Evolutionary conservation across 495 filamentous ascomycete species (phyloP), one percentile per base, ranked within the genome.

Genomic region (Aspergillus haitiensis): DNA sequence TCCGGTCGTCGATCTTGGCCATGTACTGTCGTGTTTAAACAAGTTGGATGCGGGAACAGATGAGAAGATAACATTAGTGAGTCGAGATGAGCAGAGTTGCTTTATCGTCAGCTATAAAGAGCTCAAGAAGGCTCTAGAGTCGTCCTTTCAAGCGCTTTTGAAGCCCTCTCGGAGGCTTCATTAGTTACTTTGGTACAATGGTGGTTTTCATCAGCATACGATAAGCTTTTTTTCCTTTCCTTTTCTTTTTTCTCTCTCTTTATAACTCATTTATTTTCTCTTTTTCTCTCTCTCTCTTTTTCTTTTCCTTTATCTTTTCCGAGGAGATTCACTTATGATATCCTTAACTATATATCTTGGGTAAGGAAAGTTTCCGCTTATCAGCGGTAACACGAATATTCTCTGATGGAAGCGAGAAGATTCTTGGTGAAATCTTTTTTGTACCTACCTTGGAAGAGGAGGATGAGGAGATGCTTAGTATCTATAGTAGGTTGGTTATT

Each of bases 41-140:
- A 97, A 96, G 71, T 77, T 98, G 49, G 94, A 98, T 73, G 93
- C 91, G 3, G 92, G 93, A 8, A 78, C 83, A 33, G 92, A 96
- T 32, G 95, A 98, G 73, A 88, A 84, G 78, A 82, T 98, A 39
- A 86, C 83, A 58, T 71, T 98, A 58, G 85, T 90, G n/a, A 95
- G 88, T 68, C 83, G 91, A 51, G 92, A 98, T 70, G 90, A 95
- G 68, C 87, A 93, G 72, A 93, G 85, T 58, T 86, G 87, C 53
- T 86, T 97, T 64, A 78, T 97, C 36, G 86, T 96, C 40, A 91
- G 82, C 53, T 98, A 93, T 69, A 86, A 88, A 67, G 95, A 98
- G 66, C 63, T 97, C 55, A 92, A 91, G 80, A 85, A 89, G 62
- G 86, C 85, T 50, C 73, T 93, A 36, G 86, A 91, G 56, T 81